Conservation (phyloP, 2,329 filamentous ascomycete species). For the Monosporascus sp. region DNA sequence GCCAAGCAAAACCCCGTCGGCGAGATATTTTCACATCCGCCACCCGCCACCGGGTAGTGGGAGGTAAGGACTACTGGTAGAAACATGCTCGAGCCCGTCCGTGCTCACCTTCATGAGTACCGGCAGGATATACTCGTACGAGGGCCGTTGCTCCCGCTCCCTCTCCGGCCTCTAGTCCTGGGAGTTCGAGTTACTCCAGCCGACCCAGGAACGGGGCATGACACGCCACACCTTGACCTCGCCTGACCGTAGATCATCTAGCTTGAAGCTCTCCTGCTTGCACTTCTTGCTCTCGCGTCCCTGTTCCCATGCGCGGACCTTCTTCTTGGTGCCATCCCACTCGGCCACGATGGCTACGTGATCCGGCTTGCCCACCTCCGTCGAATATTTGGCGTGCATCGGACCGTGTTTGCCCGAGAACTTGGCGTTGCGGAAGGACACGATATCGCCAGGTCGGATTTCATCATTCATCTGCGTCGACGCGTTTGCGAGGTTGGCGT, state of each 20-base stretch:
- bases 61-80: too few species aligned
- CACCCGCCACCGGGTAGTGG: too few species aligned
- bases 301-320: conserved; percentile 92
- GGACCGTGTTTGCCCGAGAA: conserved; percentile 94
- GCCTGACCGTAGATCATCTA: conserved; percentile 85
- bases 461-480: conserved; percentile 86
- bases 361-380: conserved; percentile 81
- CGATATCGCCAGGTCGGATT: conserved; percentile 87
- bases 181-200: conserved; percentile 66
- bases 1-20: too few species aligned
- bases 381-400: conserved; percentile 89
- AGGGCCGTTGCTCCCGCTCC: conserved; percentile 5
- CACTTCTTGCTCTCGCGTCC: conserved; percentile 90
- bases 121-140: conserved; percentile 21
- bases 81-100: conserved; percentile 8
- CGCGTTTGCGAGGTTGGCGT: conserved; percentile 91
- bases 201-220: conserved; percentile 87
- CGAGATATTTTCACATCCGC: too few species aligned
- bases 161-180: conserved; percentile 42
- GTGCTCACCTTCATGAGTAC: conserved; percentile 20
- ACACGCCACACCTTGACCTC: conserved; percentile 98
- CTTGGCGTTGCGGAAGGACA: conserved; percentile 85
- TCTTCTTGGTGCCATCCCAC: conserved; percentile 98
- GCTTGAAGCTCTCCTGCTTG: conserved; percentile 87
- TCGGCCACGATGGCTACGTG: conserved; percentile 90